Evolutionary conservation across 2,329 filamentous ascomycete species (phyloP), one percentile per base, ranked within the genome.

Genomic region (Fusarium solani-melongenae): DNA sequence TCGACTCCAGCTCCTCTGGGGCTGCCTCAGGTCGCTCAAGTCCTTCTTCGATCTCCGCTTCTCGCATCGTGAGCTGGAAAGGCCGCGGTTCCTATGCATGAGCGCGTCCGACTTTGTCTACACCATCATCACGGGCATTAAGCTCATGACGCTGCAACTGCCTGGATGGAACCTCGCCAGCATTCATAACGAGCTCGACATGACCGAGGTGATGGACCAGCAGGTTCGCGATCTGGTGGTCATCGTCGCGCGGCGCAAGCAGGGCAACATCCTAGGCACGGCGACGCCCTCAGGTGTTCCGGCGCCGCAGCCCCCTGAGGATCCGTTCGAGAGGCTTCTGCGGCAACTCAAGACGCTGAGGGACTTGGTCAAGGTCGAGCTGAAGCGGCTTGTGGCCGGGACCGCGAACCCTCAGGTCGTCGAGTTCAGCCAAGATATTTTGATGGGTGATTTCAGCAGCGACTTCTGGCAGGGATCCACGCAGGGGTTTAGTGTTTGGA

Each of bases 101-200:
- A 82, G 82, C 15, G 82, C 84, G 10, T 87, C 85, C 24, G 87
- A 88, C 74, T 82, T 86, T 53, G 81, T 86, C 58, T 88, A 84
- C 71, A 81, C 83, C 33, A 82, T 88, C 71, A 81, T 88, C 70
- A 84, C 82, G 1, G 82, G 80, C 41, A 81, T 88, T 20, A 86
- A 85, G 76, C 81, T 89, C n/a, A 80, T 86, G 66, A 84, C 83
- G 12, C 78, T 88, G 14, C 81, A 82, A 41, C 69, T 84, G 1
- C 84, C 86, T 1, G 86, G 86, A 0, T 88, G 86, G 87, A 83
- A 88, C 58, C 76, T 83, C 5, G 74, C 73, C 2, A 73, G 78
- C 1, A 82, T 84, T 24, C 78, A 82, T 6, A 69, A 76, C 24
- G 82, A 86, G 67, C 77, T 87, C 14, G 75, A 78, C 44, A 66